phyloP scores from a whole-genome alignment of 1,139 yeast species.

The Blastobotrys apis region DNA sequence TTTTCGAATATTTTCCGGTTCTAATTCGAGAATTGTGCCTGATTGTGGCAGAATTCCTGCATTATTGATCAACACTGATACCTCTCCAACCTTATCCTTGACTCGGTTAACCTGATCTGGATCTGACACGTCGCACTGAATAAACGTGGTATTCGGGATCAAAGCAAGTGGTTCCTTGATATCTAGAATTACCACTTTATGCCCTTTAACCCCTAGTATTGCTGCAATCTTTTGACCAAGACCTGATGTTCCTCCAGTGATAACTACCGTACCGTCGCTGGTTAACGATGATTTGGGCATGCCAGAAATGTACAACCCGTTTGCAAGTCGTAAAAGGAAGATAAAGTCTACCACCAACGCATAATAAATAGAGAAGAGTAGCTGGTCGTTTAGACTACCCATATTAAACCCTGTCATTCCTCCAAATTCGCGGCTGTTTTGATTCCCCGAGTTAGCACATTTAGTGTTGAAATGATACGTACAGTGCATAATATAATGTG shows the following conservation, averaged over 20 bases:
- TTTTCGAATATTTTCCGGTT: slow-evolving; percentile 27
- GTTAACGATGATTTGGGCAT: slow-evolving; percentile 21
- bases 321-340: slow-evolving; percentile 15
- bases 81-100: slow-evolving; percentile 29
- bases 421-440: slow-evolving; percentile 6
- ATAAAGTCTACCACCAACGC: slow-evolving; percentile 16
- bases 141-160: slow-evolving; percentile 34
- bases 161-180: slow-evolving; percentile 35
- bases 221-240: slow-evolving; percentile 49
- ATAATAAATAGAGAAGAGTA: background rate
- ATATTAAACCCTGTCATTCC: slow-evolving; percentile 5
- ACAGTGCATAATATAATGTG: slow-evolving; percentile 14
- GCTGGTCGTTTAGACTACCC: background rate
- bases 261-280: slow-evolving; percentile 34
- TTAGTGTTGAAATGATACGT: slow-evolving; percentile 1
- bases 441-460: background rate
- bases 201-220: slow-evolving; percentile 34
- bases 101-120: slow-evolving; percentile 35
- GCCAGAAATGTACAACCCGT: slow-evolving; percentile 18
- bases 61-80: slow-evolving; percentile 62
- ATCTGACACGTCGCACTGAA: slow-evolving; percentile 50
- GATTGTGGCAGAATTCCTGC: slow-evolving; percentile 63
- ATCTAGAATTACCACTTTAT: slow-evolving; percentile 49
- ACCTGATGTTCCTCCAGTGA: slow-evolving; percentile 67
- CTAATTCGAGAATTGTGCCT: slow-evolving; percentile 40